phyloP scores from a whole-genome alignment of 768 basidiomycete species.

The Piloderma croceum region DNA sequence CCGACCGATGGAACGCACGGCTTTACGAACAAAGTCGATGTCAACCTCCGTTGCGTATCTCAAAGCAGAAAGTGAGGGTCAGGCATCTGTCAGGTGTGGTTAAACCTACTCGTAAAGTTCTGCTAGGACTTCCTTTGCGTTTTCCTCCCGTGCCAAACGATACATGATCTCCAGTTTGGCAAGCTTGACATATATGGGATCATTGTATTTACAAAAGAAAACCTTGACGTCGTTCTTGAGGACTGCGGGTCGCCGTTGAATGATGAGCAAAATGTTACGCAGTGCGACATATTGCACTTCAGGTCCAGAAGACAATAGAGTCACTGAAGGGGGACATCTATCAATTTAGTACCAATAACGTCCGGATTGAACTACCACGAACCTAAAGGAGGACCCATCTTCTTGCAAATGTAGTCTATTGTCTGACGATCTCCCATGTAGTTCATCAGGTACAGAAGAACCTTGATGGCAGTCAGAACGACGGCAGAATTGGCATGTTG shows the following conservation, averaged over 20 bases:
- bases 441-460: slow-evolving; percentile 94
- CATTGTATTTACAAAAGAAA: slow-evolving; percentile 99
- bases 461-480: slow-evolving; percentile 97
- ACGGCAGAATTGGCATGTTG: slow-evolving; percentile 99
- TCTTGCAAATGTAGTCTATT: slow-evolving; percentile 88
- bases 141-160: slow-evolving; percentile 90
- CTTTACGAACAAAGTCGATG: slow-evolving; percentile 95
- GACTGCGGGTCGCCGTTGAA: slow-evolving; percentile 88
- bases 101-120: slow-evolving; percentile 85
- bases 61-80: slow-evolving; percentile 1
- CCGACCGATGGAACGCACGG: slow-evolving; percentile 94
- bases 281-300: slow-evolving; percentile 98
- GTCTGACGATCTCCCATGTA: slow-evolving; percentile 90
- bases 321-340: slow-evolving; percentile 59
- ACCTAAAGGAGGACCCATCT: slow-evolving; percentile 98
- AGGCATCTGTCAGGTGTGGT: not conserved
- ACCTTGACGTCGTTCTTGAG: slow-evolving; percentile 97
- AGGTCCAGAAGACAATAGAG: slow-evolving; percentile 91
- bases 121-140: slow-evolving; percentile 85
- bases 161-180: slow-evolving; percentile 99
- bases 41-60: slow-evolving; percentile 99
- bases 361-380: slow-evolving; percentile 8
- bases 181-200: slow-evolving; percentile 97
- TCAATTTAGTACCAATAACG: too few species aligned
- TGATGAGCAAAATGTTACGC: slow-evolving; percentile 94